A percentile compares a stretch with the other conserved stretches of the same genome.
Conservation (phyloP, 352 stramenopile genomes). For the Phytophthora rubi region DNA sequence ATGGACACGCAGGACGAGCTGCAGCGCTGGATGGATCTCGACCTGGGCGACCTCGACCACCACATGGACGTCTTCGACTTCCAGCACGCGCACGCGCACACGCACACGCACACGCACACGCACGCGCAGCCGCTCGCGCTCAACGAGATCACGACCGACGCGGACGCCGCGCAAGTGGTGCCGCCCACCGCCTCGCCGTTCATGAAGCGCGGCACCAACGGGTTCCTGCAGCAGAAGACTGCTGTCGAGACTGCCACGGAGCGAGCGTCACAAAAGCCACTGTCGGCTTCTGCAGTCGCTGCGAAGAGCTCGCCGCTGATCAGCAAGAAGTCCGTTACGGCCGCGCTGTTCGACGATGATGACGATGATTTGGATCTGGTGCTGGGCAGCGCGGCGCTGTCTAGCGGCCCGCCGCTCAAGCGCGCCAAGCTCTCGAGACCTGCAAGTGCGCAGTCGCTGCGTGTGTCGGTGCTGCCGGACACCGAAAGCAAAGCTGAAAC, state of each 20-base stretch:
- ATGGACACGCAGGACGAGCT: slow-evolving; percentile 62
- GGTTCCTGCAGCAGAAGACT: slow-evolving; percentile 32
- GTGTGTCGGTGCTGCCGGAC: slow-evolving; percentile 19
- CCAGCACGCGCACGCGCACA: slow-evolving; percentile 34
- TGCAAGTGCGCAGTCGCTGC: slow-evolving; percentile 15
- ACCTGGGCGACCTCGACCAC: slow-evolving; percentile 60
- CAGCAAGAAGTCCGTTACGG: slow-evolving; percentile 57
- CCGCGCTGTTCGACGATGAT: slow-evolving; percentile 59
- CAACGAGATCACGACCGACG: slow-evolving; percentile 21
- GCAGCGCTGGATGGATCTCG: slow-evolving; percentile 68
- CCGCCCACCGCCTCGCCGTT: slow-evolving; percentile 33
- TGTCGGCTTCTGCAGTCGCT: slow-evolving; percentile 5
- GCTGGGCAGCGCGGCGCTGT: slow-evolving; percentile 13
- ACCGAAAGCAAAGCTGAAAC: slow-evolving; percentile 29
- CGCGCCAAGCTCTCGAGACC: slow-evolving; percentile 38
- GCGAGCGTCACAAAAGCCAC: slow-evolving; percentile 26
- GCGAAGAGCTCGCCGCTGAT: slow-evolving; percentile 35
- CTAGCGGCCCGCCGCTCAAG: slow-evolving; percentile 34
- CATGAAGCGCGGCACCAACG: slow-evolving; percentile 38
- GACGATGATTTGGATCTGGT: slow-evolving; percentile 44
- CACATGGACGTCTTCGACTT: slow-evolving; percentile 64
- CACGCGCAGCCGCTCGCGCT: slow-evolving; percentile 30
- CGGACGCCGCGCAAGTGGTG: slow-evolving; percentile 14
- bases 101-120: slow-evolving; percentile 19
- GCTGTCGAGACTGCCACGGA: slow-evolving; percentile 12